Base-by-base conservation (phyloP, 2,329 filamentous ascomycete species). In the Cytospora chrysosperma region DNA sequence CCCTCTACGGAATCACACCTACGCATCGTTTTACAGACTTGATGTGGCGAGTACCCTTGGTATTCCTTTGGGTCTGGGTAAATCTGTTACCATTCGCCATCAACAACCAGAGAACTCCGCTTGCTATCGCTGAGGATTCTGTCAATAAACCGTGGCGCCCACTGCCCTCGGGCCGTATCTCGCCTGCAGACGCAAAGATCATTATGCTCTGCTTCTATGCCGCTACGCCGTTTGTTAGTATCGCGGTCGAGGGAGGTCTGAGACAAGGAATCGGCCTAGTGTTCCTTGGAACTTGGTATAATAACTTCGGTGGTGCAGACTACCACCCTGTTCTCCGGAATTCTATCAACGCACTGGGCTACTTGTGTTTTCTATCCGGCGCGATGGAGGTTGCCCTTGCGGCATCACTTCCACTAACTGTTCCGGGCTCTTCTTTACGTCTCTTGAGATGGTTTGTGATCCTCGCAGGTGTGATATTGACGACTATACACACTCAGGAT, bases 61-160 rank as follows among this genome's bases (percentile, higher is more conserved):
- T 65, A 12, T 12, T 68, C 17, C 52, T 70, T 2, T 75, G 72
- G 72, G 59, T 69, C 40, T 74, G 70, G 68, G 19, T 71, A 2
- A 73, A 72, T 47, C 63, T 74, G n/a, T 24, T 58, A 15, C 40
- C 37, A 19, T 51, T 51, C 8, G 8, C 28, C 13, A 37, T 51
- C 37, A 65, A 62, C 43, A 58, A 58, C 24, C 56, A 58, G 27
- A 34, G 27, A 8, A 21, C 43, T 0, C 43, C 56, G 4, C 21
- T 34, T 10, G 27, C 56, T 24, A 34, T 59, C 24, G 21, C 27
- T 6, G 56, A 59, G 24, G 43, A 59, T 21, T 8, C 43, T 19
- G 12, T 51, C 19, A 59, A 59, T 21, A 59, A 59, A 32, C 43
- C 56, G 8, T 59, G 56, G 56, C 56, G 56, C 30, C 56, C 56